These are phyloP conservation scores for Gossypium schwendimanii DNA, from an alignment of 441 rosid species.

Conservation along the genomic window DNA sequence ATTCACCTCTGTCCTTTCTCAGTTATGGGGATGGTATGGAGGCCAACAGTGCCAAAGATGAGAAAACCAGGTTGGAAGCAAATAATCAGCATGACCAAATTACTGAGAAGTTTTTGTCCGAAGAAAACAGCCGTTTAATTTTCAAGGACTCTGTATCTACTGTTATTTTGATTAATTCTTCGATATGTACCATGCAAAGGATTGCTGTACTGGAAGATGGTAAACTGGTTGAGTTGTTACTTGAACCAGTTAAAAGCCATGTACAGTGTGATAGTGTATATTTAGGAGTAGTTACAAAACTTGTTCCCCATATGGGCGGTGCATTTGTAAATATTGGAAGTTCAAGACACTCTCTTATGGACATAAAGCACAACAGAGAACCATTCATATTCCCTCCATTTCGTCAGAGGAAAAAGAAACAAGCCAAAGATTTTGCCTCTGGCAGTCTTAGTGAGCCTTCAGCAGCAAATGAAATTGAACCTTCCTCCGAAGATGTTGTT, in stretches of 20 bases:
- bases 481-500: slow-evolving; percentile 35
- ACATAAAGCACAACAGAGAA: slow-evolving; percentile 60
- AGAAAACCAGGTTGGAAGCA: slow-evolving; percentile 17
- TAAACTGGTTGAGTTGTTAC: slow-evolving; percentile 77
- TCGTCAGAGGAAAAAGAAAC: slow-evolving; percentile 43
- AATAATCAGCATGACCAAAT: slow-evolving; percentile 35
- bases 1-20: slow-evolving; percentile 27
- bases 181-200: slow-evolving; percentile 89
- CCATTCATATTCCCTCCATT: slow-evolving; percentile 89
- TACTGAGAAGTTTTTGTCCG: slow-evolving; percentile 36
- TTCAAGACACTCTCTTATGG: slow-evolving; percentile 79
- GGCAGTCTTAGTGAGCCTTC: slow-evolving; percentile 32
- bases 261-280: slow-evolving; percentile 92
- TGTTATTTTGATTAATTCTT: slow-evolving; percentile 72
- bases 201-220: slow-evolving; percentile 88
- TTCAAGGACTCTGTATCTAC: slow-evolving; percentile 46
- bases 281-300: slow-evolving; percentile 72
- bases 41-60: slow-evolving; percentile 26
- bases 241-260: slow-evolving; percentile 82
- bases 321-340: slow-evolving; percentile 90
- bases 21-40: slow-evolving; percentile 23
- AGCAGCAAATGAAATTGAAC: slow-evolving; percentile 29
- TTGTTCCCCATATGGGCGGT: slow-evolving; percentile 94
- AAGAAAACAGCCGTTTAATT: slow-evolving; percentile 30
- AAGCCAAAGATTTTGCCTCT: slow-evolving; percentile 29